Evolutionary conservation across 73 alveolate species (phyloP).

Genomic region (Diophrys sp.): DNA sequence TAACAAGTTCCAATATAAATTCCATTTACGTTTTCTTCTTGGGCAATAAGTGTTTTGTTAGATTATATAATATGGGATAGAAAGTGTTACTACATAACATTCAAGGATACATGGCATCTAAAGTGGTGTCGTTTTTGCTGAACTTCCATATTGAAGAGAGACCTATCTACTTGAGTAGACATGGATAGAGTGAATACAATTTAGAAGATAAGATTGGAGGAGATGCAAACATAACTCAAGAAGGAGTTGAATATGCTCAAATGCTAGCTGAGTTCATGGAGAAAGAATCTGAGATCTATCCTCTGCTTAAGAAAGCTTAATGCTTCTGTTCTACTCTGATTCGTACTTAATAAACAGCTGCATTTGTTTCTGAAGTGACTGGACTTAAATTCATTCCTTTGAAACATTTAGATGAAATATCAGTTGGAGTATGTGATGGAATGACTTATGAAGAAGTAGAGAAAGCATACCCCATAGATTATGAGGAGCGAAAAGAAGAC

Average conservation of each 20-base stretch:
- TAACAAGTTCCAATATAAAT: slow-evolving; percentile 13
- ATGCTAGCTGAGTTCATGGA: slow-evolving; percentile 33
- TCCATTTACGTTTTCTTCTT: too few relatives aligned
- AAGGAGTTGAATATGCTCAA: slow-evolving; percentile 27
- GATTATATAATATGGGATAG: slow-evolving; percentile 33
- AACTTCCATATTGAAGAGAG: slow-evolving; percentile 44
- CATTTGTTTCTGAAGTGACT: slow-evolving; percentile 7
- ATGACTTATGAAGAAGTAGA: slow-evolving; percentile 43
- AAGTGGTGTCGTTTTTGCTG: slow-evolving; percentile 28
- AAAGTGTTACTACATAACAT: slow-evolving; percentile 22
- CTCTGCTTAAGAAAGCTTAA: slow-evolving; percentile 11
- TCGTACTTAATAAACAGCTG: slow-evolving; percentile 44
- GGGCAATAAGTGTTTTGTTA: too few relatives aligned
- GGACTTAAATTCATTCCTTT: background rate
- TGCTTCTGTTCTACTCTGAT: slow-evolving; percentile 32
- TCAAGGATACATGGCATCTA: slow-evolving; percentile 32
- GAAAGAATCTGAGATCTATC: slow-evolving; percentile 9
- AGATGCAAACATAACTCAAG: slow-evolving; percentile 40
- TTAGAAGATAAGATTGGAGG: slow-evolving; percentile 48
- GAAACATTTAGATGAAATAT: slow-evolving; percentile 44
- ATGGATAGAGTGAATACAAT: slow-evolving; percentile 36
- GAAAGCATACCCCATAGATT: slow-evolving; percentile 26
- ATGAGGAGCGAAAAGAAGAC: slow-evolving; percentile 16
- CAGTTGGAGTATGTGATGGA: slow-evolving; percentile 52
- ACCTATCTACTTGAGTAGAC: slow-evolving; percentile 39